Evolutionary conservation across 176 grass and related monocot species (phyloP), one percentile per base, ranked within the genome.

Genomic region (Aegilops speltoides): DNA sequence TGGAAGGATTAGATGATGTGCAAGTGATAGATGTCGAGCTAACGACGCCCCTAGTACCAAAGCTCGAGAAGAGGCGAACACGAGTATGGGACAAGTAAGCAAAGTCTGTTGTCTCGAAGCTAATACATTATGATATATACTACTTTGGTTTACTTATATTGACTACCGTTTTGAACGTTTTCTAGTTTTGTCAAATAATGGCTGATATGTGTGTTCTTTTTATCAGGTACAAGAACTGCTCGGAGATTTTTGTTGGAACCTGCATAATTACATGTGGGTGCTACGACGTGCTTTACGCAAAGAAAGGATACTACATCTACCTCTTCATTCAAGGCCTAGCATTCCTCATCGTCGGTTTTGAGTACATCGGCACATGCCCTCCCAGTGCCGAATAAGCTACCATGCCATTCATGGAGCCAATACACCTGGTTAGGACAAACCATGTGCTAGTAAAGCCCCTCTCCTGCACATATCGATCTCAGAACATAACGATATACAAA

Each of bases 271-370:
- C 89, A 48, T 95, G 90, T 41, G 96, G 91, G 50, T 89, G 11
- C 52, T 98, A 98, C 17, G 96, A 98, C 13, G 13, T 94, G 68
- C 1, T 84, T 46, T 84, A 91, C 46, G 69, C 91, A 43, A 91
- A 92, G 3, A 95, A 89, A 78, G 90, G 92, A 79, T 98, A 98
- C 70, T 96, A 74, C 84, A 83, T 96, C 59, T 98, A 85, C 69
- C 92, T 98, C 63, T 91, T 92, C 75, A 36, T 92, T 84, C 96
- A 95, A 82, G 87, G 93, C 26, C 45, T 86, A 4, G 82, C 92
- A 79, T 98, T 98, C 76, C 86, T 98, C 26, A 76, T 98, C 26
- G 63, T 80, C 5, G 93, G 93, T 79, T 92, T 92, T 86, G 93
- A 92, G 40, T 95, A 91, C 72, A 79, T 98, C 9, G 93, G 89